A percentile compares a stretch with the other conserved stretches of the same genome.
These are phyloP conservation scores for Camelina laxa DNA, from an alignment of 345 rosid genomes.

Conservation along the genomic window DNA sequence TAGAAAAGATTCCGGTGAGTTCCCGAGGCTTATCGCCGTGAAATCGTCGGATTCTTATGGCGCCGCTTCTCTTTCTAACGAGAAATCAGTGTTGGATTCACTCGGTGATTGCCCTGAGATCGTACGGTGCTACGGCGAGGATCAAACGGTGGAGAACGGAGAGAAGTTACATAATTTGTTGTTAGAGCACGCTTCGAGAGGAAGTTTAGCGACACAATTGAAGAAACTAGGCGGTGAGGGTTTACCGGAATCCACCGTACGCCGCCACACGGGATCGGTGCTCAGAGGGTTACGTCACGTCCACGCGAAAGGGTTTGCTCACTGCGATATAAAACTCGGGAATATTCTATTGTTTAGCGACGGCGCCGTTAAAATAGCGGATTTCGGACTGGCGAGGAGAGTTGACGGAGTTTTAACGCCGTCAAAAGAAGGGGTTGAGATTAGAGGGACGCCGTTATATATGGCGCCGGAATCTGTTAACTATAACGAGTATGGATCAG, in stretches of 20 bases:
- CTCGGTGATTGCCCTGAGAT: conserved; percentile 59
- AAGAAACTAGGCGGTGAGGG: conserved; percentile 45
- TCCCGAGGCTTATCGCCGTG: conserved; percentile 62
- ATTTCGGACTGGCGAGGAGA: conserved; percentile 73
- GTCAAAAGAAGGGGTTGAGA: conserved; percentile 38
- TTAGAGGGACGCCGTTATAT: conserved; percentile 77
- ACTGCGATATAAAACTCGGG: conserved; percentile 68
- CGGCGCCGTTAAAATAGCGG: conserved; percentile 61
- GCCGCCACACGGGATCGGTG: conserved; percentile 51
- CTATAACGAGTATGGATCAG: conserved; percentile 59
- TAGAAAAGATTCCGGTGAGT: conserved; percentile 1
- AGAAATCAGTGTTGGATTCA: conserved; percentile 52
- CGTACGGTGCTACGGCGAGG: conserved; percentile 59
- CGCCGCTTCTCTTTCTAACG: conserved; percentile 51
- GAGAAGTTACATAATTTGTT: conserved; percentile 57
- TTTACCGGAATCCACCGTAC: conserved; percentile 56
- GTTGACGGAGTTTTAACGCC: conserved; percentile 27
- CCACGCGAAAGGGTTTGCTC: conserved; percentile 70
- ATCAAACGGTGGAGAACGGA: conserved; percentile 49
- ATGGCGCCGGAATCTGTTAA: conserved; percentile 81
- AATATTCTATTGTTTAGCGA: conserved; percentile 58
- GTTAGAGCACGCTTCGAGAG: conserved; percentile 72
- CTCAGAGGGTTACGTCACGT: conserved; percentile 64
- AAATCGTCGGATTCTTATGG: conserved; percentile 55
- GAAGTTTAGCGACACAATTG: conserved; percentile 58